phyloP scores from a whole-genome alignment of 768 basidiomycete genomes.

The Russula dissimulans region DNA sequence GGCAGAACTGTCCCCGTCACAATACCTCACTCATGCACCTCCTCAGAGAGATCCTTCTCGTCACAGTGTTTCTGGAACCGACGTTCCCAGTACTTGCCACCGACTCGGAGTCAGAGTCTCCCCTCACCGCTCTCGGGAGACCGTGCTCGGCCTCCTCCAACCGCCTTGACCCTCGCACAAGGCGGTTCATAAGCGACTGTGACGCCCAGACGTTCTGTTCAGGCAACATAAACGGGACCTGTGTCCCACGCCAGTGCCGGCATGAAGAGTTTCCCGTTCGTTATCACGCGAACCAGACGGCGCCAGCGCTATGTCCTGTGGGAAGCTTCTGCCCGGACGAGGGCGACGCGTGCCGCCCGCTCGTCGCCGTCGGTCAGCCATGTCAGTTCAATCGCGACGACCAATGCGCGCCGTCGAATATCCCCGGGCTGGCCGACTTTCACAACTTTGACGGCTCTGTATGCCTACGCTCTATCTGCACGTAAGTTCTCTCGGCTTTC shows the following conservation, averaged over 20 bases:
- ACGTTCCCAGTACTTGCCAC: not conserved
- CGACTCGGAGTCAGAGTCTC: not conserved
- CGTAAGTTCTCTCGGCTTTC: constrained; percentile 2
- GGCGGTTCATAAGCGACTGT: constrained; percentile 15
- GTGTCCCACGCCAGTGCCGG: constrained; percentile 14
- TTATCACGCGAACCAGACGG: constrained; percentile 2
- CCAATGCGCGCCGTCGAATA: constrained; percentile 11
- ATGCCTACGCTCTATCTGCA: constrained; percentile 16
- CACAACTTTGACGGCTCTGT: constrained; percentile 10
- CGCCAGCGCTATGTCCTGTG: constrained; percentile 7
- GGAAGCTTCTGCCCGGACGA: constrained; percentile 19
- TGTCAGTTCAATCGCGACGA: constrained; percentile 21
- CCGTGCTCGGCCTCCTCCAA: constrained; percentile 11
- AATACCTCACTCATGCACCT: not conserved
- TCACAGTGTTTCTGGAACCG: not conserved
- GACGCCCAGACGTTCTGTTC: constrained; percentile 18
- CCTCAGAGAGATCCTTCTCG: not conserved
- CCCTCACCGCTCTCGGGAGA: constrained; percentile 4
- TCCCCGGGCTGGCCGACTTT: constrained; percentile 2
- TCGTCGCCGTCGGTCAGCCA: constrained; percentile 7
- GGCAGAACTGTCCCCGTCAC: not conserved
- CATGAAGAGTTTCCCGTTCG: constrained; percentile 17
- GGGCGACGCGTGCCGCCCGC: constrained; percentile 14
- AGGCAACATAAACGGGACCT: constrained; percentile 10
- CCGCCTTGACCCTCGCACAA: constrained; percentile 16